Evolutionary conservation across 2,329 filamentous ascomycete genomes (phyloP).

Genomic region (Cladophialophora carrionii): DNA sequence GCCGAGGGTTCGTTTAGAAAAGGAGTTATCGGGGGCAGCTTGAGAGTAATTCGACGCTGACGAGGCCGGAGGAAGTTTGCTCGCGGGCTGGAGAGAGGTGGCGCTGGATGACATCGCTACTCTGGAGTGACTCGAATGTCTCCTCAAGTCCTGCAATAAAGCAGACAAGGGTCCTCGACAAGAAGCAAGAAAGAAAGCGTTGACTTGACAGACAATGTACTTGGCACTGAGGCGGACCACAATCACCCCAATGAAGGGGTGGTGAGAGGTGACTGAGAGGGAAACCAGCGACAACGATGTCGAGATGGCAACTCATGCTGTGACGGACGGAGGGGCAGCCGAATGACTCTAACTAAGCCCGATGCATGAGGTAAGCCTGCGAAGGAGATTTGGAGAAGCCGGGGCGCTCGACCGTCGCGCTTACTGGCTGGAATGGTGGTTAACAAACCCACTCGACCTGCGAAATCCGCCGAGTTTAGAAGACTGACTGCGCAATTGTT

Average conservation of each 20-base stretch:
- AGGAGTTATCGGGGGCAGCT: conserved; percentile 24
- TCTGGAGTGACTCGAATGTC: conserved; percentile 12
- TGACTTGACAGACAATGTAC: neutral
- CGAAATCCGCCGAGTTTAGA: conserved; percentile 19
- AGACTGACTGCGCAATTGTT: conserved; percentile 15
- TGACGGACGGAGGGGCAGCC: conserved; percentile 2
- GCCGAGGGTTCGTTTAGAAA: conserved; percentile 45
- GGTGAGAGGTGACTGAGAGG: conserved; percentile 19
- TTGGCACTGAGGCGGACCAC: conserved; percentile 18
- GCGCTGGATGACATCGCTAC: conserved; percentile 38
- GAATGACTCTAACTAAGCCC: conserved; percentile 8
- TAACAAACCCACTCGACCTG: conserved; percentile 11
- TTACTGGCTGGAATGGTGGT: neutral
- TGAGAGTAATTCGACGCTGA: conserved; percentile 33
- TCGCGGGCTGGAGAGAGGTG: conserved; percentile 29
- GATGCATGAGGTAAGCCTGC: conserved; percentile 1
- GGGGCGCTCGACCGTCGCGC: neutral
- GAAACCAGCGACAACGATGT: conserved; percentile 4
- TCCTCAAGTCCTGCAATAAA: conserved; percentile 32
- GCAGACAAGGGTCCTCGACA: conserved; percentile 36
- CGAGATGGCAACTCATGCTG: conserved; percentile 14
- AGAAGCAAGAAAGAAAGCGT: neutral
- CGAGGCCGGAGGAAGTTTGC: conserved; percentile 31
- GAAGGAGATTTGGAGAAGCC: conserved; percentile 5
- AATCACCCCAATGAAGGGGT: conserved; percentile 34